phyloP scores from a whole-genome alignment of 352 stramenopile genomes.

The Pythium sukuiense region DNA sequence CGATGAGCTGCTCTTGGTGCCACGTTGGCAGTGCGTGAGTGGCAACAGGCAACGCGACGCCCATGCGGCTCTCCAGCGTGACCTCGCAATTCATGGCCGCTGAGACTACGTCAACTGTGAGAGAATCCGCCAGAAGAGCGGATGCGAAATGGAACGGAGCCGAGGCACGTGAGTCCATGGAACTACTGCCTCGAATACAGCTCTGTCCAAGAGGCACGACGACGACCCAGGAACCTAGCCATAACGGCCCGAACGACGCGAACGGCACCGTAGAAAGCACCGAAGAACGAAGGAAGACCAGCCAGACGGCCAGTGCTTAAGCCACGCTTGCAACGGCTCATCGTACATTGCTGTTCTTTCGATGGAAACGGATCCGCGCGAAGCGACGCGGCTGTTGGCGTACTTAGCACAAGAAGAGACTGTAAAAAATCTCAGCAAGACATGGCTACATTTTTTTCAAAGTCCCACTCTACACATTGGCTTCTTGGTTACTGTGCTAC shows the following conservation, averaged over 20 bases:
- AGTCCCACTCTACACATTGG: no score
- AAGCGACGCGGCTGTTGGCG: constrained; percentile 1
- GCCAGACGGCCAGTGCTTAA: not conserved
- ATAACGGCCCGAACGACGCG: constrained; percentile 7
- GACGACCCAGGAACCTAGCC: not conserved
- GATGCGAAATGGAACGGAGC: constrained; percentile 8
- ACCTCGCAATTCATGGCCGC: constrained; percentile 22
- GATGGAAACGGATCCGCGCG: constrained; percentile 4
- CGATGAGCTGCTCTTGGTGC: constrained; percentile 31
- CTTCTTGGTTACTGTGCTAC: no score
- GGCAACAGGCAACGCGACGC: constrained; percentile 30
- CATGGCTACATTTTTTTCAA: constrained; percentile 16
- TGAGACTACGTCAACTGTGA: not conserved
- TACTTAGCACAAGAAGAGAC: not conserved
- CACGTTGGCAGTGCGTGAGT: constrained; percentile 25
- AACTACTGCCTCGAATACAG: constrained; percentile 3
- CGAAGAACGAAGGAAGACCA: not conserved
- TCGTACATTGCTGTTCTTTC: constrained; percentile 5
- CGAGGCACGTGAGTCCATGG: not conserved
- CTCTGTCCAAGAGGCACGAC: constrained; percentile 5
- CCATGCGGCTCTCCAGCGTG: constrained; percentile 29
- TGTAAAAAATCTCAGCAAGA: not conserved
- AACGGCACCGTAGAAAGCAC: constrained; percentile 3
- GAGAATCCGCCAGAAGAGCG: not conserved
- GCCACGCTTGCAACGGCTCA: not conserved